Evolutionary conservation across 441 rosid genomes (phyloP), one percentile per base, ranked within the genome.

Genomic region (Corymbia calophylla): DNA sequence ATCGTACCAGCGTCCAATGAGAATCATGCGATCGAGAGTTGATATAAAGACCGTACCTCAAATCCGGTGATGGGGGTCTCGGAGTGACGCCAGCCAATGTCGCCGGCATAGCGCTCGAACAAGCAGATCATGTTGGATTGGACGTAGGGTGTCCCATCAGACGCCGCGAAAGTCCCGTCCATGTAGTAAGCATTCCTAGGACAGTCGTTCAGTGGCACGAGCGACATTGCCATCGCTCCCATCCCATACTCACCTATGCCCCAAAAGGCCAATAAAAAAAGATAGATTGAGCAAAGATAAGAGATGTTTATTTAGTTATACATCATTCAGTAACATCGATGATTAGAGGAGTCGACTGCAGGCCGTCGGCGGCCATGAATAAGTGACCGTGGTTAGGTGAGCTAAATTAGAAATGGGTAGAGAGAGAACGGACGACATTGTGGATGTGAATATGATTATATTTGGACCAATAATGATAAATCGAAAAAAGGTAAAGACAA

Each of bases 31-130:
- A 31, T 23, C 1, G 62, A 60, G 73, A 58, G 35, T 17, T 2
- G 19, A 44, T 62, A 44, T 62, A 3, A 62, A 58, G 25, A 48
- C 55, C 89, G 29, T 87, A 95, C 96, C 93, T 92, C 84, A 9
- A 8, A 73, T 55, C 90, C 91, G 25, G 8, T 6, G 12, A 90
- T 2, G 2, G 68, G 86, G 17, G 12, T 29, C 85, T 94, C 95
- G 6, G 97, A 93, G 88, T 95, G 97, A 21, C 97, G 94, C 97
- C 98, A 95, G 4, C 95, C 87, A 13, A 94, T 88, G 53, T 95
- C 97, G 2, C 97, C 97, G 8, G 96, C 92, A 86, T 95, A 94
- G 9, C 94, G 88, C 89, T 96, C 96, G 81, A 95, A 95, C 84
- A 95, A 9, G 60, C 97, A 95, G 8, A 96, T 93, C 89, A 94